Percentiles rank a stretch among this genome's conserved stretches.
These are phyloP conservation scores for Arthrobotrys entomopaga DNA, from an alignment of 2,329 filamentous ascomycete genomes.

Conservation along the genomic window DNA sequence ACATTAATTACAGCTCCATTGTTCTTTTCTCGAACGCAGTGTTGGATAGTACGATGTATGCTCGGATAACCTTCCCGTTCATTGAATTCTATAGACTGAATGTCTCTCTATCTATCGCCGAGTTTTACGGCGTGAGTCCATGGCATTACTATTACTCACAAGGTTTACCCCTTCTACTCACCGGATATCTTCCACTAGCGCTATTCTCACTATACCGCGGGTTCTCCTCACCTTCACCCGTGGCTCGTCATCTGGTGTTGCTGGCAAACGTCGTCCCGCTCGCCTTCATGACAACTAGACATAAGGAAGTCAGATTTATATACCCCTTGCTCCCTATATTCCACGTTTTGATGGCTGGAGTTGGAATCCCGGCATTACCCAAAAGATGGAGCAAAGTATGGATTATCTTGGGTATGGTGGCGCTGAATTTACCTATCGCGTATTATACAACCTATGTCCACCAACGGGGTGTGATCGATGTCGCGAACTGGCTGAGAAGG, in stretches of 20 bases:
- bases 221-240: constrained; percentile 56
- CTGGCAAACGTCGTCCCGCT: constrained; percentile 26
- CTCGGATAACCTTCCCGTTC: constrained; percentile 86
- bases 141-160: constrained; percentile 94
- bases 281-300: constrained; percentile 71
- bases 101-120: constrained; percentile 82
- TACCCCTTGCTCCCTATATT: constrained; percentile 90
- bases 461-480: constrained; percentile 79
- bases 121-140: constrained; percentile 91
- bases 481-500: constrained; percentile 79
- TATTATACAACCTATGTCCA: constrained; percentile 80
- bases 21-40: constrained; percentile 68
- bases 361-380: constrained; percentile 58
- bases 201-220: constrained; percentile 66
- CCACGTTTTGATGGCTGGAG: constrained; percentile 78
- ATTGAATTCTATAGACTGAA: constrained; percentile 92
- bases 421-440: constrained; percentile 76
- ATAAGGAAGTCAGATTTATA: constrained; percentile 98
- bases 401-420: constrained; percentile 62
- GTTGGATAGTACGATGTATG: constrained; percentile 82
- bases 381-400: constrained; percentile 40
- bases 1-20: constrained; percentile 65
- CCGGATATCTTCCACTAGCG: constrained; percentile 81
- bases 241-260: constrained; percentile 7
- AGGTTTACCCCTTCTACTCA: constrained; percentile 86